Percentiles rank a stretch among this genome's conserved stretches.
phyloP scores from a whole-genome alignment of 2,329 filamentous ascomycete genomes.

The Fusarium ambrosium region DNA sequence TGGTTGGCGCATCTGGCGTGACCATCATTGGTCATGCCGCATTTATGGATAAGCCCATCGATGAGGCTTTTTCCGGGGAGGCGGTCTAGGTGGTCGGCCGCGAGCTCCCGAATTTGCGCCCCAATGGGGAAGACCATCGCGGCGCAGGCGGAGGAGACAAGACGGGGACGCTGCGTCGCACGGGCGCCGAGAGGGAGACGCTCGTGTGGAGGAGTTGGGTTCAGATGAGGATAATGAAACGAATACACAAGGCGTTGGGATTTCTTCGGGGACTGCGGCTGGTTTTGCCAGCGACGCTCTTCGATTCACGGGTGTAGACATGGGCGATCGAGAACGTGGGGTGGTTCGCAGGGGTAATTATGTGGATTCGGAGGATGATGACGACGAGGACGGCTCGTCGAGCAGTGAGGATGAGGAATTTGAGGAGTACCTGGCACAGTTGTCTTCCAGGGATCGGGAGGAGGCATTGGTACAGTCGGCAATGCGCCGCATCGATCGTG shows the following conservation, averaged over 20 bases:
- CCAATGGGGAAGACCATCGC: slow-evolving; percentile 99
- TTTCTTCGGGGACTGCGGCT: slow-evolving; percentile 59
- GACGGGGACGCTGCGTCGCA: slow-evolving; percentile 60
- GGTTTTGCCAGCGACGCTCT: slow-evolving; percentile 72
- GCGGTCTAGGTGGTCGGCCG: slow-evolving; percentile 99
- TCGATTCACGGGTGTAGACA: slow-evolving; percentile 71
- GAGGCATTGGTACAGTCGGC: slow-evolving; percentile 83
- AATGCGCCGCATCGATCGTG: slow-evolving; percentile 82
- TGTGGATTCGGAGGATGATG: slow-evolving; percentile 49
- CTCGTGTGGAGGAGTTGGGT: slow-evolving; percentile 76
- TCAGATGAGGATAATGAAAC: slow-evolving; percentile 69
- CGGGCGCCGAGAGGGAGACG: slow-evolving; percentile 52
- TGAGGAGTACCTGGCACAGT: slow-evolving; percentile 66
- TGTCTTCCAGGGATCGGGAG: slow-evolving; percentile 75
- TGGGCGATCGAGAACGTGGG: slow-evolving; percentile 59
- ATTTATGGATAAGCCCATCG: slow-evolving; percentile 98
- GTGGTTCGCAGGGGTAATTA: slow-evolving; percentile 55
- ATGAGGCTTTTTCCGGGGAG: slow-evolving; percentile 99
- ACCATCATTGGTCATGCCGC: slow-evolving; percentile 94
- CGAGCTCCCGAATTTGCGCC: slow-evolving; percentile 96
- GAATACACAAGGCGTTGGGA: slow-evolving; percentile 68
- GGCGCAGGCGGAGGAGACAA: slow-evolving; percentile 79
- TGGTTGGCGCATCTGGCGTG: slow-evolving; percentile 95
- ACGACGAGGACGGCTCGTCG: slow-evolving; percentile 53
- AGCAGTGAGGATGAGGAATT: slow-evolving; percentile 52